Base-by-base conservation (phyloP, 2,329 filamentous ascomycete genomes). In the Curvularia verruculosa region DNA sequence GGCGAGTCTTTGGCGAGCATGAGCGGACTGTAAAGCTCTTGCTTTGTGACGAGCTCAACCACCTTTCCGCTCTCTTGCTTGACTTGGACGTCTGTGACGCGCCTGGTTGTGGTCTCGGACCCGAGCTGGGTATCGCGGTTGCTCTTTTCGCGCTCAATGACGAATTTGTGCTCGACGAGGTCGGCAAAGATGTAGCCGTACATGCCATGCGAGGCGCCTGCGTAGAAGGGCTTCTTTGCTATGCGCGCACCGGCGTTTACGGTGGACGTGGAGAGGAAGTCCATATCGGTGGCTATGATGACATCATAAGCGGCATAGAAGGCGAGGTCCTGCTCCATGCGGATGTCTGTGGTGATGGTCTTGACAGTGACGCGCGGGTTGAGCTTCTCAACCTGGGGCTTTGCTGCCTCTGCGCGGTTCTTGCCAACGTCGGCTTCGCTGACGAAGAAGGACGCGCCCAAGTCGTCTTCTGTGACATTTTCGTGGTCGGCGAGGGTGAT, bases 121-220 rank as follows among this genome's bases (percentile, higher is more conserved):
- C 87, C 88, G 3, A 78, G 67, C 7, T 64, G 54, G 0, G 84
- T 82, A 19, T 85, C 73, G 12, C 90, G 80, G 71, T 98, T 98
- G 56, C 90, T 88, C 61, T 54, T 88, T 59, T 91, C 87, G 55
- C 95, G 88, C 79, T 96, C 89, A 59, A 99, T 89, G 58, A 95
- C 87, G 72, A 92, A 99, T 69, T 93, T 88, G 75, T 99, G 95
- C 69, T 88, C 85, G 66, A 96, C 92, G 21, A 99, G 84, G 75
- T 99, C 95, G 56, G 90, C 90, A 75, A 99, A 99, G 64, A 96
- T 90, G 79, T 91, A 99, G 54, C 95, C 95, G 75, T 96, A 98
- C 74, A 96, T 85, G 47, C 95, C 95, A 73, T 97, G 91, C 2
- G 89, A 86, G 49, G 88, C 89, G 34, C 92, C 90, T 9, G 92